Evolutionary conservation across 1,139 yeast species (phyloP).

Genomic region (Saccharomyces hybrid): DNA sequence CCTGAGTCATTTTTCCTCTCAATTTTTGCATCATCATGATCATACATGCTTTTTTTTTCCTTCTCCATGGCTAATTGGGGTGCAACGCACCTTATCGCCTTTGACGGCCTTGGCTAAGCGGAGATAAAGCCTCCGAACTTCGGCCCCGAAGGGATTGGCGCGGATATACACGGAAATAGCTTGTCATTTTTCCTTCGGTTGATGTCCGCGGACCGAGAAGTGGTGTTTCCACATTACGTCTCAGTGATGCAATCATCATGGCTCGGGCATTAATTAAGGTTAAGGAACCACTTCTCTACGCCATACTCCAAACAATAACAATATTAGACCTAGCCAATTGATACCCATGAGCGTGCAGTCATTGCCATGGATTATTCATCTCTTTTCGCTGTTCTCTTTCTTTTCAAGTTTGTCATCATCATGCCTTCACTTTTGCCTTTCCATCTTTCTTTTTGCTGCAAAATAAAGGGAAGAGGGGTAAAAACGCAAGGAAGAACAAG

Average conservation of each 20-base stretch:
- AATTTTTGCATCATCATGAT: constrained; percentile 1
- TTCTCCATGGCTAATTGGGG: not conserved
- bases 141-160: not conserved
- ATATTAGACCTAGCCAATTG: not conserved
- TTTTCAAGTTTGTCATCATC: not conserved
- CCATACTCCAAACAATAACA: not conserved
- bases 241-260: not conserved
- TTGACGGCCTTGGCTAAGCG: not conserved
- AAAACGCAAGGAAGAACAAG: not conserved
- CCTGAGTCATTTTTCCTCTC: constrained; percentile 1
- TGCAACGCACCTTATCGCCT: not conserved
- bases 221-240: not conserved
- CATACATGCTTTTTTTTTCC: not conserved
- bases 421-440: not conserved
- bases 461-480: constrained; percentile 1
- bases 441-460: not conserved
- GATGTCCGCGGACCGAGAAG: not conserved
- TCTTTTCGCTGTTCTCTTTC: not conserved
- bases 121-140: not conserved
- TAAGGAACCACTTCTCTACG: not conserved
- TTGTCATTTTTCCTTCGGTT: not conserved
- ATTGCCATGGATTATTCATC: not conserved
- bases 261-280: not conserved
- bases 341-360: not conserved
- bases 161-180: not conserved